Evolutionary conservation across 371 early-diverging fungal species (phyloP), one percentile per base, ranked within the genome.

Genomic region (Mortierella sp.): DNA sequence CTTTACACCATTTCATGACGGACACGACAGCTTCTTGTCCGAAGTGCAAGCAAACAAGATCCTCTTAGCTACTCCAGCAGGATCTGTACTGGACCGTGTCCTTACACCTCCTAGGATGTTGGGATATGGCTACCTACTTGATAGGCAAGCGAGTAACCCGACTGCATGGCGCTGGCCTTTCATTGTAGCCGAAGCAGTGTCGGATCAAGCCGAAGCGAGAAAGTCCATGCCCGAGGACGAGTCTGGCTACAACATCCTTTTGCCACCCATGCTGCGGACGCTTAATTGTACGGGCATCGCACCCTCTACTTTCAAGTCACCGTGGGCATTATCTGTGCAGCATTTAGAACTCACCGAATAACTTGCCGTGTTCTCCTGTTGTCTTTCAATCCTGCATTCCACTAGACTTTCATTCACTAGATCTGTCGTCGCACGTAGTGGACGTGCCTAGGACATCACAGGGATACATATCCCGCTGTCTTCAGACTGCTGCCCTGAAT

Each of bases 111-210:
- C 75, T 44, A 50, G 39, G 32, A 55, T 75, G 65, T 41, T 75
- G 3, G 70, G 61, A 15, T 26, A 68, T 39, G 76, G 76, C 9
- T 64, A 64, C 24, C 41, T 56, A 9, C 26, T 56, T 7, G 65
- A 60, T 12, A 6, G 24, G 0, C 39, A 59, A 15, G 39, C 48
- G 27, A 50, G 17, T n/a, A 55, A 23, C 0, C 14, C 44, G 1
- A 31, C 34, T 15, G 47, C 57, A n/a, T 75, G 76, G 76, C 64
- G 61, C 6, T 64, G 76, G 65, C 76, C 76, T 0, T 75, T 60
- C 42, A 64, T 75, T 23, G 14, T 75, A 12, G 69, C 55, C 7
- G 65, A 59, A 30, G 31, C 42, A 26, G 2, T 17, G 12, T n/a
- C 26, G 26, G 1, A 9, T 7, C 19, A 58, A 2, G 44, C 43